Conservation (phyloP, 768 basidiomycete genomes). For the Leccinum rimulosum region DNA sequence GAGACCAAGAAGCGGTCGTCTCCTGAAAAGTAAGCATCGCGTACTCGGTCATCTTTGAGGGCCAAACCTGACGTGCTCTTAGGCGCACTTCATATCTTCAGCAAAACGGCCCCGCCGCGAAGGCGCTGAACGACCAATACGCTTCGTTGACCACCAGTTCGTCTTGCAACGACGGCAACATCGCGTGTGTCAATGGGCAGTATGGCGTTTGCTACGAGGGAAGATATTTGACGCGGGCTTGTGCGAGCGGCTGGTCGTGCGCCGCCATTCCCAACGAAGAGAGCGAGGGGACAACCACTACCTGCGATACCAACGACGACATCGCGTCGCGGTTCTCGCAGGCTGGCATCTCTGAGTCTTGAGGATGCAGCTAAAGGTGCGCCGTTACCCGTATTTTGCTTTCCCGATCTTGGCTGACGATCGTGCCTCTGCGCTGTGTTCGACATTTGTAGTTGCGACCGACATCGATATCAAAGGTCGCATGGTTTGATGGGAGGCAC, state of each 20-base stretch:
- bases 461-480: background rate
- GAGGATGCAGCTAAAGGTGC: slow-evolving; percentile 3
- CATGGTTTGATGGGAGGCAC: slow-evolving; percentile 6
- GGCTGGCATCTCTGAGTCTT: slow-evolving; percentile 19
- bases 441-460: background rate
- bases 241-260: slow-evolving; percentile 15
- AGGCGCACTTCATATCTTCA: slow-evolving; percentile 21
- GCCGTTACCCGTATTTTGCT: background rate
- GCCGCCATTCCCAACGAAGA: slow-evolving; percentile 26
- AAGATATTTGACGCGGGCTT: slow-evolving; percentile 13
- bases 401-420: background rate
- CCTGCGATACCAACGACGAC: slow-evolving; percentile 15
- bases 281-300: slow-evolving; percentile 17
- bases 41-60: background rate
- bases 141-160: slow-evolving; percentile 13
- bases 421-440: background rate
- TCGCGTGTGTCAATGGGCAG: slow-evolving; percentile 20
- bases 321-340: slow-evolving; percentile 20
- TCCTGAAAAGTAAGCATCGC: background rate
- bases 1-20: slow-evolving; percentile 13
- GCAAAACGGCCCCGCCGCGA: slow-evolving; percentile 24
- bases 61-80: background rate
- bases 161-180: slow-evolving; percentile 15
- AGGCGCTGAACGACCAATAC: slow-evolving; percentile 26
- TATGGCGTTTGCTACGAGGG: slow-evolving; percentile 17